Evolutionary conservation across 2,329 filamentous ascomycete species (phyloP).

Genomic region (Rhinocladiella similis): DNA sequence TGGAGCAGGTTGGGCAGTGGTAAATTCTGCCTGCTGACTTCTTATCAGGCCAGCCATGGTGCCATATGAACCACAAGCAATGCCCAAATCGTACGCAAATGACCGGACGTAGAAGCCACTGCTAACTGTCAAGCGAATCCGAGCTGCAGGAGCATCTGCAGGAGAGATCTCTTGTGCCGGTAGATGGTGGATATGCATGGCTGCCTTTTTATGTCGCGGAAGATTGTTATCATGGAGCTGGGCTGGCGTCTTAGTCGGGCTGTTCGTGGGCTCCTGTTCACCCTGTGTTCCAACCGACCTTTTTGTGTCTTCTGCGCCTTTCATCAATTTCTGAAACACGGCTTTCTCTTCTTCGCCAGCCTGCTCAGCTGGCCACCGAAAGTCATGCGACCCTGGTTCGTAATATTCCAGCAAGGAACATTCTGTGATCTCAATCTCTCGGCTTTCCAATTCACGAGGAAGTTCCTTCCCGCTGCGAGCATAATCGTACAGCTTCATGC

Average conservation of each 20-base stretch:
- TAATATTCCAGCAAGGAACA: slow-evolving; percentile 81
- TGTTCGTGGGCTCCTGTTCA: background rate
- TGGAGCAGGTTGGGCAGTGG: slow-evolving; percentile 19
- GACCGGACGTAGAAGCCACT: slow-evolving; percentile 97
- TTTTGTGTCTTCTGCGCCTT: slow-evolving; percentile 34
- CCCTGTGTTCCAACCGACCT: slow-evolving; percentile 3
- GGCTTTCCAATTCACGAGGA: slow-evolving; percentile 77
- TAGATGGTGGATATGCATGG: slow-evolving; percentile 28
- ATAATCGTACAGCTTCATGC: slow-evolving; percentile 95
- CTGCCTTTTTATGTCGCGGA: slow-evolving; percentile 26
- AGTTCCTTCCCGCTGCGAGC: slow-evolving; percentile 85
- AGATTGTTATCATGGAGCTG: slow-evolving; percentile 17
- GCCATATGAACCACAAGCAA: slow-evolving; percentile 75
- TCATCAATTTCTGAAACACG: slow-evolving; percentile 68
- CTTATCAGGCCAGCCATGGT: slow-evolving; percentile 85
- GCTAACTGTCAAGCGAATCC: slow-evolving; percentile 86
- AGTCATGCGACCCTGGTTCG: slow-evolving; percentile 77
- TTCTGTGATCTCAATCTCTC: slow-evolving; percentile 74
- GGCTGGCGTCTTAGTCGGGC: slow-evolving; percentile 23
- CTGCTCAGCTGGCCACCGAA: slow-evolving; percentile 77
- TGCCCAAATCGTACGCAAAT: slow-evolving; percentile 86
- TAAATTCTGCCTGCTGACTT: slow-evolving; percentile 77
- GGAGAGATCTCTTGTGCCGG: slow-evolving; percentile 18
- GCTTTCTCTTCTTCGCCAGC: slow-evolving; percentile 72
- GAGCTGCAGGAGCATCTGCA: slow-evolving; percentile 65